Percentiles rank a stretch among this genome's conserved stretches.
phyloP scores from a whole-genome alignment of 2,329 filamentous ascomycete genomes.

The Trichoderma koningii region DNA sequence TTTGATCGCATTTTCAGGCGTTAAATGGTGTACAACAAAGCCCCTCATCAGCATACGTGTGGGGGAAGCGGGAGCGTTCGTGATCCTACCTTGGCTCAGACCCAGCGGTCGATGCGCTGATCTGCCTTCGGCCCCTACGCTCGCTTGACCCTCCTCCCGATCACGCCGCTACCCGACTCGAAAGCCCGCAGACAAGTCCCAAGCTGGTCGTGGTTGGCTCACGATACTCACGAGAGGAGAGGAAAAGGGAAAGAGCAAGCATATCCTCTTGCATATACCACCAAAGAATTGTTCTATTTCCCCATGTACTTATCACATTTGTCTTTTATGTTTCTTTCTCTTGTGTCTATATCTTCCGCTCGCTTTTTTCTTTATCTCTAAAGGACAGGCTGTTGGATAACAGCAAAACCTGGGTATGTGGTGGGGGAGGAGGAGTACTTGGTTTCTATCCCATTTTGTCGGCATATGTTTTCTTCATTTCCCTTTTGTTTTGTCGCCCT shows the following conservation, averaged over 20 bases:
- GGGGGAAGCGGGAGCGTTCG: not conserved
- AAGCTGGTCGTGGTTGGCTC: not conserved
- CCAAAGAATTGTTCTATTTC: constrained; percentile 20
- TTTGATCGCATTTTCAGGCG: constrained; percentile 26
- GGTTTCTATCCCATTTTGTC: constrained; percentile 1
- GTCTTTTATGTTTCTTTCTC: constrained; percentile 21
- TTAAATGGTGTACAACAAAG: constrained; percentile 25
- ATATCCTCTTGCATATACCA: constrained; percentile 16
- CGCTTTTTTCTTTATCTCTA: constrained; percentile 25
- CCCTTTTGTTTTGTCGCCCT: not conserved
- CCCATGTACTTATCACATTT: constrained; percentile 31
- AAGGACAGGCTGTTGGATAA: constrained; percentile 23
- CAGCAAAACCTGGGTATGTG: constrained; percentile 16
- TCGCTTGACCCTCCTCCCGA: constrained; percentile 3
- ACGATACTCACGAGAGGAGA: not conserved
- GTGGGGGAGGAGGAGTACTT: constrained; percentile 4
- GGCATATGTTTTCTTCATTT: not conserved
- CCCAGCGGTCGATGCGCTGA: not conserved
- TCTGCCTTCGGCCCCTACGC: not conserved
- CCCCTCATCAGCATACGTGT: not conserved
- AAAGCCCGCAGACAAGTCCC: not conserved
- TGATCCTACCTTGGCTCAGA: not conserved
- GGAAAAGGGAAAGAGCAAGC: not conserved
- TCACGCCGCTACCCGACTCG: not conserved
- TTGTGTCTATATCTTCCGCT: constrained; percentile 24